A percentile compares a stretch with the other conserved stretches of the same genome.
Conservation (phyloP, 495 filamentous ascomycete genomes). For the Aspergillus leporis region DNA sequence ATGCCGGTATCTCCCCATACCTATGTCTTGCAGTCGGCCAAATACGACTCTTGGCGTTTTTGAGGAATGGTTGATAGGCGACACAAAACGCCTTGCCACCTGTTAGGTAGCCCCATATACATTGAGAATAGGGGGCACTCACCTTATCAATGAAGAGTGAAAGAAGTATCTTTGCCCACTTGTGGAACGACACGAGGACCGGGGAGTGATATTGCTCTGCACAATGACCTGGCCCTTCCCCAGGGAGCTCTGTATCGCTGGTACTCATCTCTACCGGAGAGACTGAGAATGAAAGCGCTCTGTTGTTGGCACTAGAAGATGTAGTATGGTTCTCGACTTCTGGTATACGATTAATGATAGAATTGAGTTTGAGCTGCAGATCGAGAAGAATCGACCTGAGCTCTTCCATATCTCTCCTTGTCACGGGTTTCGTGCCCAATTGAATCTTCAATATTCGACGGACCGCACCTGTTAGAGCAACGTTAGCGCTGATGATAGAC, state of each 20-base stretch:
- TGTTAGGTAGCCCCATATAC: neutral
- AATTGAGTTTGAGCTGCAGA: conserved; percentile 46
- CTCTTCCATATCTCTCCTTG: conserved; percentile 47
- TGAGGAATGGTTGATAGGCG: conserved; percentile 56
- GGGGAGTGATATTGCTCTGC: conserved; percentile 46
- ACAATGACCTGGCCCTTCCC: conserved; percentile 39
- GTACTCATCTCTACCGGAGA: conserved; percentile 30
- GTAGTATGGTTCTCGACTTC: conserved; percentile 16
- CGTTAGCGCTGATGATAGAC: conserved; percentile 15
- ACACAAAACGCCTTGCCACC: conserved; percentile 49
- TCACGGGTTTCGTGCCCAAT: conserved; percentile 45
- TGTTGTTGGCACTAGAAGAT: conserved; percentile 20
- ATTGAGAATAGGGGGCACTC: neutral
- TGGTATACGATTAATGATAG: conserved; percentile 45
- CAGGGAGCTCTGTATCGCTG: conserved; percentile 36
- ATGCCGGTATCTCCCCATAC: conserved; percentile 21
- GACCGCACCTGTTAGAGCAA: conserved; percentile 34
- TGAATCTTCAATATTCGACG: conserved; percentile 48
- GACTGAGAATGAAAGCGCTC: conserved; percentile 30
- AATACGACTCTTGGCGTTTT: conserved; percentile 55
- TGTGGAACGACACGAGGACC: conserved; percentile 47
- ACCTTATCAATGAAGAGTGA: conserved; percentile 50
- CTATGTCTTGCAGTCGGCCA: conserved; percentile 55
- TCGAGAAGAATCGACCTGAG: conserved; percentile 44
- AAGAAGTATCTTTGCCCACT: conserved; percentile 48